Conservation (phyloP, 1,284 basidiomycete genomes). For the Stereum hirsutum region DNA sequence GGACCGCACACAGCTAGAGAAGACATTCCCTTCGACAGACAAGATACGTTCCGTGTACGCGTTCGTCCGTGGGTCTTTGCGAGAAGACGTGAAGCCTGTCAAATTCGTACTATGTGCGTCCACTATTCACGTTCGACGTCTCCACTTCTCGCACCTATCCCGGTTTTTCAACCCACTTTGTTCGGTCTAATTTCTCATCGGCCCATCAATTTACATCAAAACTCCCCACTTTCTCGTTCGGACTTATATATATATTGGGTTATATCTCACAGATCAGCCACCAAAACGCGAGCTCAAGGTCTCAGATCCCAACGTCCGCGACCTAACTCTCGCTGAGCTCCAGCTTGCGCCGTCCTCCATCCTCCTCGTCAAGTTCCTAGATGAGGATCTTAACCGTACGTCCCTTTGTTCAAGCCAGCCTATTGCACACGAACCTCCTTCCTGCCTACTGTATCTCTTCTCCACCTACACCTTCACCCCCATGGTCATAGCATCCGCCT, state of each 20-base stretch:
- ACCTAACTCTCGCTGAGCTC: conserved; percentile 59
- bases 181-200: too few species aligned
- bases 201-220: too few species aligned
- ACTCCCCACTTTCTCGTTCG: too few species aligned
- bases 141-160: too few species aligned
- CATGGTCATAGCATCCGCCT: not conserved
- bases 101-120: conserved; percentile 76
- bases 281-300: conserved; percentile 77
- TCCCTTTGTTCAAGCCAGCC: too few species aligned
- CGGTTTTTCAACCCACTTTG: too few species aligned
- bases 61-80: conserved; percentile 67
- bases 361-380: conserved; percentile 67
- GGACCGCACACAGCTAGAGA: conserved; percentile 79
- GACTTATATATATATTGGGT: too few species aligned
- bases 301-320: conserved; percentile 61
- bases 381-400: conserved; percentile 64
- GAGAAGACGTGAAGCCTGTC: conserved; percentile 62
- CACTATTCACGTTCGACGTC: not conserved
- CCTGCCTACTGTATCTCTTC: too few species aligned
- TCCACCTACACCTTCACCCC: conserved; percentile 4
- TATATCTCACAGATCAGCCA: conserved; percentile 58
- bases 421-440: too few species aligned
- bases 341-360: conserved; percentile 76
- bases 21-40: conserved; percentile 61
- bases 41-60: conserved; percentile 77